Percentiles rank a stretch among this genome's conserved stretches.
phyloP scores from a whole-genome alignment of 306 rosid genomes.

The Vachellia pachyceras region DNA sequence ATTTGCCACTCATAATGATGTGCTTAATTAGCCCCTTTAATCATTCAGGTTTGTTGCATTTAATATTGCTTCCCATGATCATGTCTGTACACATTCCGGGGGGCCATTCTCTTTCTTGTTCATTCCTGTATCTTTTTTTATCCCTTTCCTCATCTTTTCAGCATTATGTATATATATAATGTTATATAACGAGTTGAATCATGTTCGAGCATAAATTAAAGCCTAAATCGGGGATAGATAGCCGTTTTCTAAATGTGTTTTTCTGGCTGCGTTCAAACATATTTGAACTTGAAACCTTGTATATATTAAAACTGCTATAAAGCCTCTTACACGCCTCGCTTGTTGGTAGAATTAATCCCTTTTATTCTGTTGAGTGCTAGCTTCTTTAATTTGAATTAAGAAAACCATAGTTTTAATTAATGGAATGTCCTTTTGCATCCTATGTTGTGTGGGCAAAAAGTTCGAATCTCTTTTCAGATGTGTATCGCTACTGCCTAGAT shows the following conservation, averaged over 20 bases:
- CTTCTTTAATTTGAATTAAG: neutral
- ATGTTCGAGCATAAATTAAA: too few species aligned
- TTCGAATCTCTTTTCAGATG: neutral
- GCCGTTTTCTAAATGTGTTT: too few species aligned
- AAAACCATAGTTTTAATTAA: neutral
- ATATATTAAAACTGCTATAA: too few species aligned
- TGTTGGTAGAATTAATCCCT: neutral
- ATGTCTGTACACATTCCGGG: constrained; percentile 11
- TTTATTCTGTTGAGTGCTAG: neutral
- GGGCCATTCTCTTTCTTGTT: constrained; percentile 7
- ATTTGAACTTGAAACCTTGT: too few species aligned
- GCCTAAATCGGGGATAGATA: too few species aligned
- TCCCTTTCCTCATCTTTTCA: neutral
- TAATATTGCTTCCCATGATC: neutral
- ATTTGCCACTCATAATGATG: constrained; percentile 38
- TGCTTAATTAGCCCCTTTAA: constrained; percentile 58
- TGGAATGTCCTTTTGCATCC: neutral
- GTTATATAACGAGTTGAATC: too few species aligned
- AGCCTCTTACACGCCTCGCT: too few species aligned
- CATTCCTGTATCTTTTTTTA: neutral
- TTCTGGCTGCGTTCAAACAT: too few species aligned
- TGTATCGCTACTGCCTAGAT: neutral
- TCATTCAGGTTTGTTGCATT: constrained; percentile 59
- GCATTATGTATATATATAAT: neutral
- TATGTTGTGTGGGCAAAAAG: neutral